phyloP scores from a whole-genome alignment of 495 filamentous ascomycete species.

The Podospora pseudocomata region DNA sequence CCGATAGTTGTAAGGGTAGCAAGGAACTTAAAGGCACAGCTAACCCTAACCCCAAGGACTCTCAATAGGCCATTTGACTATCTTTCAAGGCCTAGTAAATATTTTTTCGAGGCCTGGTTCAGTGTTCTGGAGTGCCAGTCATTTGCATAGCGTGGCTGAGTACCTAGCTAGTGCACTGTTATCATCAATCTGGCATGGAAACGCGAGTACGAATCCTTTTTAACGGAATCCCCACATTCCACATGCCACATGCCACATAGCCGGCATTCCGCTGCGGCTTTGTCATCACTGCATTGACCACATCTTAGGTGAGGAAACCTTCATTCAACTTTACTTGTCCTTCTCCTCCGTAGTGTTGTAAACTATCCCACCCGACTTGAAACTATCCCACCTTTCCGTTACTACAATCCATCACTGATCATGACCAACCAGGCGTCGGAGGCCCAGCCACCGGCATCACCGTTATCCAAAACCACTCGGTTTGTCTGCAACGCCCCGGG shows the following conservation, averaged over 20 bases:
- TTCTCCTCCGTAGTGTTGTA: background rate
- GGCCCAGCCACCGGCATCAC: background rate
- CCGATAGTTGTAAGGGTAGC: too few species aligned
- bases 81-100: too few species aligned
- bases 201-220: too few species aligned
- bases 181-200: too few species aligned
- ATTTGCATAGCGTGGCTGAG: too few species aligned
- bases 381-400: background rate
- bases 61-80: too few species aligned
- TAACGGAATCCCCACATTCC: background rate
- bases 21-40: too few species aligned
- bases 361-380: background rate
- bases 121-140: too few species aligned
- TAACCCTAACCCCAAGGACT: too few species aligned
- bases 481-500: slow-evolving; percentile 24
- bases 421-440: background rate
- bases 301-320: background rate
- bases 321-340: background rate
- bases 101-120: too few species aligned
- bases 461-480: background rate
- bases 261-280: background rate
- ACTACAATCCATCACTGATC: background rate
- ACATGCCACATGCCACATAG: background rate
- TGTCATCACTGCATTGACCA: background rate
- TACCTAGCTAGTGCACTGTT: too few species aligned